phyloP scores from a whole-genome alignment of 305 asterid genomes.

The Fraxinus latifolia region DNA sequence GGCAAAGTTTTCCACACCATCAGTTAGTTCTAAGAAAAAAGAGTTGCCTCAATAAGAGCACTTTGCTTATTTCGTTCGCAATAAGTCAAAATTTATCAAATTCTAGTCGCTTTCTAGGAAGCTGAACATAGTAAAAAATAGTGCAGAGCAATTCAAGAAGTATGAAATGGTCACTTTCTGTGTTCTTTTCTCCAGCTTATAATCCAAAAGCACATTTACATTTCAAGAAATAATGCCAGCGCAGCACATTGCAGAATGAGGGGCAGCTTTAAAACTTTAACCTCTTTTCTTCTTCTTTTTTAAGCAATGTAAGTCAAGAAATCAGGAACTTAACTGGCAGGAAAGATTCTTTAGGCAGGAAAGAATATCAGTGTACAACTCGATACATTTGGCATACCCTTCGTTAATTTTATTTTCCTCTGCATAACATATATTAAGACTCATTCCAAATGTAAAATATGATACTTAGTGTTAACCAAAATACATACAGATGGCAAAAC shows the following conservation, averaged over 20 bases:
- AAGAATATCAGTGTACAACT: not conserved
- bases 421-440: not conserved
- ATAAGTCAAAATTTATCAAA: conserved; percentile 7
- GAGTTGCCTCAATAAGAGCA: not conserved
- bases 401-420: not conserved
- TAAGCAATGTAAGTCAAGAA: not conserved
- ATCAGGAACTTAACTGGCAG: not conserved
- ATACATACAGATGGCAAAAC: not conserved
- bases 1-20: not conserved
- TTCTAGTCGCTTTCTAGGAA: not conserved
- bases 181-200: not conserved
- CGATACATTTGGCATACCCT: not conserved
- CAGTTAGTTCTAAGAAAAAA: not conserved
- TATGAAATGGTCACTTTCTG: not conserved
- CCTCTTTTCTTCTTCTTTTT: not conserved
- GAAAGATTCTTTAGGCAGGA: not conserved
- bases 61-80: not conserved
- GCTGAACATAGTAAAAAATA: not conserved
- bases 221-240: not conserved
- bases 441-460: not conserved
- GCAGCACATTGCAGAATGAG: not conserved
- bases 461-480: not conserved
- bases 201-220: not conserved
- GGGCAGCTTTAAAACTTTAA: not conserved
- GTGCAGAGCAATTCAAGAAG: not conserved